These are phyloP conservation scores for Phalaenopsis aphrodite DNA, from an alignment of 106 monocot genomes.

Conservation along the genomic window DNA sequence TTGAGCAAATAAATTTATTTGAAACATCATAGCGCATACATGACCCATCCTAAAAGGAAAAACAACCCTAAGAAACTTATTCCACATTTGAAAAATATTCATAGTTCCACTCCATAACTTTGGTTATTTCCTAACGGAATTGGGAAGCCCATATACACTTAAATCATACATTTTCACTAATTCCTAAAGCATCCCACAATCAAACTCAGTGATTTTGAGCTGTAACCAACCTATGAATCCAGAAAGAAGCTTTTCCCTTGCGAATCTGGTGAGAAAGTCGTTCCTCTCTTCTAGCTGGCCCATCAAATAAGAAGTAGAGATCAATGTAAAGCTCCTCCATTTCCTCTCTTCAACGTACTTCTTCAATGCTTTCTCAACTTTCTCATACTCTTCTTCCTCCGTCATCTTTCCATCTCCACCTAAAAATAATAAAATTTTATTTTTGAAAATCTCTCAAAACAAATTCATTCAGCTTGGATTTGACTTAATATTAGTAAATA, in stretches of 20 bases:
- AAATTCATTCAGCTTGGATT: too few species aligned
- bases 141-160: too few species aligned
- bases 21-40: too few species aligned
- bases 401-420: not conserved
- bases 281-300: slow-evolving; percentile 43
- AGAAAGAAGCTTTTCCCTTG: slow-evolving; percentile 51
- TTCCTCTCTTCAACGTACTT: slow-evolving; percentile 51
- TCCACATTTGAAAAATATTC: too few species aligned
- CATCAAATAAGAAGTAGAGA: slow-evolving; percentile 35
- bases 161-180: not conserved
- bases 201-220: slow-evolving; percentile 31
- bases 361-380: slow-evolving; percentile 30
- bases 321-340: slow-evolving; percentile 57
- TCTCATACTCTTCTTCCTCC: slow-evolving; percentile 12
- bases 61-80: too few species aligned
- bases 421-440: not conserved
- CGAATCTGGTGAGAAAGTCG: slow-evolving; percentile 22
- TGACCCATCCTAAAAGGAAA: too few species aligned
- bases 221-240: slow-evolving; percentile 18
- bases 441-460: too few species aligned
- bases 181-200: slow-evolving; percentile 34
- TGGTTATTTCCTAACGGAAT: too few species aligned
- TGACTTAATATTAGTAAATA: too few species aligned
- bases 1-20: too few species aligned
- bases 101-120: too few species aligned